phyloP scores from a whole-genome alignment of 306 rosid species.

The Albizia julibrissin region DNA sequence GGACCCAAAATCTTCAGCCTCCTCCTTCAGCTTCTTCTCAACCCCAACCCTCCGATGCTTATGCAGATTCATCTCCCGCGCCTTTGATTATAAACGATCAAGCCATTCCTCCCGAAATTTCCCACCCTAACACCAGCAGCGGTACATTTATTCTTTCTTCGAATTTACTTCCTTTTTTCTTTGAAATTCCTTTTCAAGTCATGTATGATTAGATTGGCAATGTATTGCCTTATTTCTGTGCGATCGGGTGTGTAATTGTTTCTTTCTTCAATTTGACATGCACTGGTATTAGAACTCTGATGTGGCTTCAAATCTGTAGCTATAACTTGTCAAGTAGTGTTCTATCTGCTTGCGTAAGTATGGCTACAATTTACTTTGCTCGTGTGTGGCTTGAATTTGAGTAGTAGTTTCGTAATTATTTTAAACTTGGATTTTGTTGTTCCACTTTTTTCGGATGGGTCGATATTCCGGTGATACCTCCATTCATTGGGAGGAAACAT shows the following conservation, averaged over 20 bases:
- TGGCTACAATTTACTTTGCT: not conserved
- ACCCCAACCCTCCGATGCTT: not conserved
- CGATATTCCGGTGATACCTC: no score
- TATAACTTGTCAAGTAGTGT: not conserved
- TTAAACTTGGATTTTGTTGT: not conserved
- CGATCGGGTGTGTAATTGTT: not conserved
- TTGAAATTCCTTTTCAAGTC: not conserved
- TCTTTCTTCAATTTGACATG: not conserved
- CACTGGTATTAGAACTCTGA: not conserved
- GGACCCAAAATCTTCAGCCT: conserved; percentile 37
- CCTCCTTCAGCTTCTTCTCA: not conserved
- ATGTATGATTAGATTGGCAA: not conserved
- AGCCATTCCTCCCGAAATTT: conserved; percentile 13
- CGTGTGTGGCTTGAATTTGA: not conserved
- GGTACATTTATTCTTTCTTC: conserved; percentile 38
- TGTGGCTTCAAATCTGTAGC: not conserved
- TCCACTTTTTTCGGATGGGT: not conserved
- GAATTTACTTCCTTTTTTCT: not conserved
- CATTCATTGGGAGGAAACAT: not conserved
- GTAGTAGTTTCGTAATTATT: not conserved
- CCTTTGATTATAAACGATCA: conserved; percentile 31
- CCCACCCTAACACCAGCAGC: conserved; percentile 24
- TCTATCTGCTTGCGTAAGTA: not conserved
- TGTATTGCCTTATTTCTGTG: not conserved
- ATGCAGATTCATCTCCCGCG: conserved; percentile 23